phyloP scores from a whole-genome alignment of 495 filamentous ascomycete species.

The Penicillium maclennaniae region DNA sequence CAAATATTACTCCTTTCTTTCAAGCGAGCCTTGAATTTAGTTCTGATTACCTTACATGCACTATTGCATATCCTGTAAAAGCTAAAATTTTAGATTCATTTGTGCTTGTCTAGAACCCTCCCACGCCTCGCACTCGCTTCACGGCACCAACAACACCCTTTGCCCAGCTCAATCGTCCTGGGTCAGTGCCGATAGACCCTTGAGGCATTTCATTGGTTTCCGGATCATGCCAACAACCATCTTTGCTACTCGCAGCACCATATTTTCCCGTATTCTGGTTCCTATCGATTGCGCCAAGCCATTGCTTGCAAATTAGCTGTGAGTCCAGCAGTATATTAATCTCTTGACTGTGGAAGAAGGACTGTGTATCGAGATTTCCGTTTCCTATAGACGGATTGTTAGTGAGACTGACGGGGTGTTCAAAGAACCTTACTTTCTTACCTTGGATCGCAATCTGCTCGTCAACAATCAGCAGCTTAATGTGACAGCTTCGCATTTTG shows the following conservation, averaged over 20 bases:
- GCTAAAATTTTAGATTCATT: neutral
- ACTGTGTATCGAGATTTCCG: constrained; percentile 80
- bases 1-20: too few species aligned
- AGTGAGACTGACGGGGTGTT: neutral
- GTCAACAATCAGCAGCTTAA: constrained; percentile 75
- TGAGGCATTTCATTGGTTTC: constrained; percentile 50
- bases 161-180: constrained; percentile 57
- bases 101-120: constrained; percentile 48
- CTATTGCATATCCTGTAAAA: too few species aligned
- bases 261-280: constrained; percentile 70
- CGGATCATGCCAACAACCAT: constrained; percentile 52
- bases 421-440: constrained; percentile 2
- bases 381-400: constrained; percentile 42
- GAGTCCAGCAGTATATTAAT: constrained; percentile 71
- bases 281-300: constrained; percentile 57
- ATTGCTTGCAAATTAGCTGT: constrained; percentile 52
- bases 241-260: constrained; percentile 51
- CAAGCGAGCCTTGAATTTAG: too few species aligned
- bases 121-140: constrained; percentile 56
- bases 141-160: constrained; percentile 61
- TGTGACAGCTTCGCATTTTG: constrained; percentile 64
- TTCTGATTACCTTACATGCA: too few species aligned
- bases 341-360: constrained; percentile 73
- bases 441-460: constrained; percentile 60
- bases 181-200: constrained; percentile 57